phyloP scores from a whole-genome alignment of 129 eudicot genomes.

The Chrysanthemum makinoi region DNA sequence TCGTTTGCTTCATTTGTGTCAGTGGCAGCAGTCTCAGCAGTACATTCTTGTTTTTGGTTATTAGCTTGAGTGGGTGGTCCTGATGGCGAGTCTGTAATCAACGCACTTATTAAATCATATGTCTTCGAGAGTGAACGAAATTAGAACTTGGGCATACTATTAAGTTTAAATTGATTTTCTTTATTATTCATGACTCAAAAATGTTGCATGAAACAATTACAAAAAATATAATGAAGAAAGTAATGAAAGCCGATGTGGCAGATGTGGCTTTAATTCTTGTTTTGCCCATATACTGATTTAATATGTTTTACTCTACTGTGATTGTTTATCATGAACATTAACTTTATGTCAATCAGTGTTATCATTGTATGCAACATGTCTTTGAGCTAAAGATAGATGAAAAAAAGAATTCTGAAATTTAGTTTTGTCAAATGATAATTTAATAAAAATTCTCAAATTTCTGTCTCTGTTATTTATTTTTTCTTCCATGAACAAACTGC shows the following conservation, averaged over 20 bases:
- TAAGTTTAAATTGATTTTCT: not conserved
- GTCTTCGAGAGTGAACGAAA: not conserved
- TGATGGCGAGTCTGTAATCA: slow-evolving; percentile 16
- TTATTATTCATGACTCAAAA: not conserved
- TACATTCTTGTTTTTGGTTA: slow-evolving; percentile 21
- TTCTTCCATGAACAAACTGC: not conserved
- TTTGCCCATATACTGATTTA: no score
- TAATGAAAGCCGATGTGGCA: no score
- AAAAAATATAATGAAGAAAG: no score
- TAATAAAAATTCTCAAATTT: not conserved
- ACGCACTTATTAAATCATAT: slow-evolving; percentile 3
- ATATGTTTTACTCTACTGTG: no score
- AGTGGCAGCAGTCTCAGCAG: slow-evolving; percentile 2
- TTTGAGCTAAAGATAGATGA: no score
- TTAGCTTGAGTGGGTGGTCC: slow-evolving; percentile 10
- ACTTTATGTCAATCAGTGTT: no score
- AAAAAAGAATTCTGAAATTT: no score
- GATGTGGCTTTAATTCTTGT: no score
- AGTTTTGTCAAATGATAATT: no score
- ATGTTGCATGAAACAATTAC: no score
- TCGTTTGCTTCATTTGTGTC: slow-evolving; percentile 25
- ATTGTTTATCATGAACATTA: no score
- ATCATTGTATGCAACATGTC: no score
- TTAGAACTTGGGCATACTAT: not conserved
- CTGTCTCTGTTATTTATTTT: not conserved